A percentile compares a stretch with the other conserved stretches of the same genome.
These are phyloP conservation scores for Odontarrhena argentea DNA, from an alignment of 345 rosid species.

Conservation along the genomic window DNA sequence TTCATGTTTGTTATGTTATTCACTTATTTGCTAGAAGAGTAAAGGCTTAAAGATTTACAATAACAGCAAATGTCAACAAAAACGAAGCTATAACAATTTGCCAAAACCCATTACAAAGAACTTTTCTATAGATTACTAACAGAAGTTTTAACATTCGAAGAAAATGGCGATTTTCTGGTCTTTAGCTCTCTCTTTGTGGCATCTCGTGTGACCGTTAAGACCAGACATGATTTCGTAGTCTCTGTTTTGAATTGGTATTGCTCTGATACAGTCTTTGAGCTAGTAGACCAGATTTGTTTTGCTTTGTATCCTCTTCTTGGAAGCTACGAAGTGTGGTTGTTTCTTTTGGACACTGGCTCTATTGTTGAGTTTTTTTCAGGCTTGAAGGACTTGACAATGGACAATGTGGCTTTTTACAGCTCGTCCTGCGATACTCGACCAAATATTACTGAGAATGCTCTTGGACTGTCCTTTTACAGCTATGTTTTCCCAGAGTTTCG, in stretches of 20 bases:
- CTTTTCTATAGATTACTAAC: no score
- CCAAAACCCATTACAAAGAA: no score
- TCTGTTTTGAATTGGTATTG: not conserved
- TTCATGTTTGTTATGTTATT: not conserved
- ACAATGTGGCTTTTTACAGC: constrained; percentile 83
- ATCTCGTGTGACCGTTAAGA: no score
- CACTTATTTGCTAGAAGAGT: no score
- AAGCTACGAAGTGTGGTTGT: constrained; percentile 23
- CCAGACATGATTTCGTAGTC: no score
- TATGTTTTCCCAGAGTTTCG: constrained; percentile 86
- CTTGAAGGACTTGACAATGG: constrained; percentile 97
- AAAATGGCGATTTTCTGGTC: no score
- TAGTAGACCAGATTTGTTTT: not conserved
- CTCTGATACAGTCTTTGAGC: constrained; percentile 10
- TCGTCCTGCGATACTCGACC: constrained; percentile 96
- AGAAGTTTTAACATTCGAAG: no score
- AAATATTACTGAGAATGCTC: constrained; percentile 72
- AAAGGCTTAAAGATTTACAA: no score
- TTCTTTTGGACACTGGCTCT: constrained; percentile 22
- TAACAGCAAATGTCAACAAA: no score
- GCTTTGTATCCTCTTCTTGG: constrained; percentile 15
- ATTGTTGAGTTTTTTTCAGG: constrained; percentile 41
- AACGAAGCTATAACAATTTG: no score
- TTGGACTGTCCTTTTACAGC: constrained; percentile 77
- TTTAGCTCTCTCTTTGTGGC: no score